Evolutionary conservation across 2,329 filamentous ascomycete species (phyloP).

Genomic region (Fusarium citri): DNA sequence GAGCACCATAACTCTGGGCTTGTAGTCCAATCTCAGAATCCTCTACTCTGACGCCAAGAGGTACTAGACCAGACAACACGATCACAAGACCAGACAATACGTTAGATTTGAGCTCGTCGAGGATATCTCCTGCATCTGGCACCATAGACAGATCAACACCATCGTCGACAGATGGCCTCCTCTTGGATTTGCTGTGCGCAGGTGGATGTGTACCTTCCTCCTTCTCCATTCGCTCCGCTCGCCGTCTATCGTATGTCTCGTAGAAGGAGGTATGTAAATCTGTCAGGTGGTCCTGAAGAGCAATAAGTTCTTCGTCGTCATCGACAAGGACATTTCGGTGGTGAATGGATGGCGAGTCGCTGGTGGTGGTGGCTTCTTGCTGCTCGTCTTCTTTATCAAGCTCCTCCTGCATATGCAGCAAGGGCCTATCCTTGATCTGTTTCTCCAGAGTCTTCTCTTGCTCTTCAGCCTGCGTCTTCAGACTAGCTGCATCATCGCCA

Average conservation of each 20-base stretch:
- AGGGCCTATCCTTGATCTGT: constrained; percentile 87
- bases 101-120: constrained; percentile 81
- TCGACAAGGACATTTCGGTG: constrained; percentile 82
- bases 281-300: constrained; percentile 80
- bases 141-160: constrained; percentile 65
- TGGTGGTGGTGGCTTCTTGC: constrained; percentile 42
- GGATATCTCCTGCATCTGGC: constrained; percentile 87
- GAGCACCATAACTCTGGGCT: constrained; percentile 85
- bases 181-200: constrained; percentile 48
- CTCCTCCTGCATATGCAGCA: constrained; percentile 92
- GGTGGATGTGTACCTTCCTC: constrained; percentile 52
- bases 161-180: constrained; percentile 52
- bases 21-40: constrained; percentile 89
- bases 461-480: constrained; percentile 82
- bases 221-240: constrained; percentile 51
- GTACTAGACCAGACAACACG: constrained; percentile 91
- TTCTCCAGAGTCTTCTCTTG: constrained; percentile 90
- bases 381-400: constrained; percentile 80
- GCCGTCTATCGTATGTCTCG: constrained; percentile 77
- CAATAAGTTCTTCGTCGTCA: constrained; percentile 83
- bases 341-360: constrained; percentile 50
- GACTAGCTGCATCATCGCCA: constrained; percentile 72
- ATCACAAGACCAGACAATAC: constrained; percentile 81
- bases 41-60: constrained; percentile 81
- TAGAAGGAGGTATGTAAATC: constrained; percentile 85